Base-by-base conservation (phyloP, 495 filamentous ascomycete species). In the Hypoxylon lenormandii region DNA sequence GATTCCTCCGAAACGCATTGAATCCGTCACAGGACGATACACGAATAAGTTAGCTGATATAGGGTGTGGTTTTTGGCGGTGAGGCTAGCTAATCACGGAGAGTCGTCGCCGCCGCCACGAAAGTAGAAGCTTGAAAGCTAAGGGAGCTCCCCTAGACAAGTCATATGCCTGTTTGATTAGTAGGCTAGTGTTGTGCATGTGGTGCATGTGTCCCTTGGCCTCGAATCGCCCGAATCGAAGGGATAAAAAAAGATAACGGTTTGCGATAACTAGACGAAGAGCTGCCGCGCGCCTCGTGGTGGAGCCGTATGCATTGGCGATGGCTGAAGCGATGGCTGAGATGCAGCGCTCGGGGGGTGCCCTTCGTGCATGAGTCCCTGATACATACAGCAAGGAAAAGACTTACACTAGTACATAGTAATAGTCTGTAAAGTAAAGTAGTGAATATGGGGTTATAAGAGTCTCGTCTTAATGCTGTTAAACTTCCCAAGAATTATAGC, bases 1-100 rank as follows among this genome's bases (percentile, higher is more conserved):
- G 68, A 46, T 60, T 38, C 57, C n/a, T n/a, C 57, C 62, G 61
- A 70, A 70, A 70, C 68, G 52, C 45, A 46, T 36, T 45, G 22
- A 13, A 56, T 70, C 46, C 60, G 68, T 62, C 51, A 60, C 68
- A 45, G 48, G 51, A 15, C 61, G 36, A 62, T 36, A 62, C 57
- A 62, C 53, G 40, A 59, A 59, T 61, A 55, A 50, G 16, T 53
- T 50, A 70, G 33, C 57, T 49, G 56, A 58, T 51, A 60, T 66
- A 37, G 52, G 57, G 53, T 22, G 51, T 57, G 37, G 51, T 33
- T 66, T 66, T 16, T 50, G 36, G 68, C 60, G 61, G 68, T 66
- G 68, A 33, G 7, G 26, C 26, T 61, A 58, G 56, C 18, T 22
- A 23, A 46, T 54, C 23, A 53, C 28, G 16, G 43, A 46, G 40